phyloP scores from a whole-genome alignment of 176 grass and related monocot species.

The Puya raimondii region DNA sequence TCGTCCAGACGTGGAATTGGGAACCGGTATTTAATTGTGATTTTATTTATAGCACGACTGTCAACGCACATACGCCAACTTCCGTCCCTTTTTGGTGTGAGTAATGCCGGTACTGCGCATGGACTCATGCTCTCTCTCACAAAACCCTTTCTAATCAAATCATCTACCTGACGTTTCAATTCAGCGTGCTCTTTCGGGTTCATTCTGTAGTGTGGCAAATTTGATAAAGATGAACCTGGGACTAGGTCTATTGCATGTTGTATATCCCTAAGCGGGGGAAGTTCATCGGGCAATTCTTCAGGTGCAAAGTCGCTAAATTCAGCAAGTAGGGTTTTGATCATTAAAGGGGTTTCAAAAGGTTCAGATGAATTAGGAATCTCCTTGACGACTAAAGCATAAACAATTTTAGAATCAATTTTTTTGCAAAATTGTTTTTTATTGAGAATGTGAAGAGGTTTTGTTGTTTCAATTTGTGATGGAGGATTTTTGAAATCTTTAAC shows the following conservation, averaged over 20 bases:
- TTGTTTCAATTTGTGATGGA: neutral
- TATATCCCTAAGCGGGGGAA: neutral
- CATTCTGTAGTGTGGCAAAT: slow-evolving; percentile 2
- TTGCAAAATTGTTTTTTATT: neutral
- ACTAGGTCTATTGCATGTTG: slow-evolving; percentile 12
- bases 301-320: neutral
- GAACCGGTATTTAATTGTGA: neutral
- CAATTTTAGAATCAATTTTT: neutral
- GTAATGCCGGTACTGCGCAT: neutral
- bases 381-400: neutral
- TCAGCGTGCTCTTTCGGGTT: neutral
- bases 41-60: neutral
- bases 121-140: slow-evolving; percentile 13
- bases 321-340: neutral
- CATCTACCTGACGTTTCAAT: slow-evolving; percentile 1
- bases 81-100: neutral
- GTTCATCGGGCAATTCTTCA: neutral
- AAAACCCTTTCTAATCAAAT: slow-evolving; percentile 5
- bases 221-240: neutral
- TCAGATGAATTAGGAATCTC: neutral
- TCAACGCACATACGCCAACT: neutral
- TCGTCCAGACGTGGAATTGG: slow-evolving; percentile 6
- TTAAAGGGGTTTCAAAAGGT: neutral
- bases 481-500: neutral
- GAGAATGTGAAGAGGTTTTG: neutral